A percentile compares a stretch with the other conserved stretches of the same genome.
Evolutionary conservation across 2,329 filamentous ascomycete species (phyloP).

Genomic region (Trichoderma citrinoviride): DNA sequence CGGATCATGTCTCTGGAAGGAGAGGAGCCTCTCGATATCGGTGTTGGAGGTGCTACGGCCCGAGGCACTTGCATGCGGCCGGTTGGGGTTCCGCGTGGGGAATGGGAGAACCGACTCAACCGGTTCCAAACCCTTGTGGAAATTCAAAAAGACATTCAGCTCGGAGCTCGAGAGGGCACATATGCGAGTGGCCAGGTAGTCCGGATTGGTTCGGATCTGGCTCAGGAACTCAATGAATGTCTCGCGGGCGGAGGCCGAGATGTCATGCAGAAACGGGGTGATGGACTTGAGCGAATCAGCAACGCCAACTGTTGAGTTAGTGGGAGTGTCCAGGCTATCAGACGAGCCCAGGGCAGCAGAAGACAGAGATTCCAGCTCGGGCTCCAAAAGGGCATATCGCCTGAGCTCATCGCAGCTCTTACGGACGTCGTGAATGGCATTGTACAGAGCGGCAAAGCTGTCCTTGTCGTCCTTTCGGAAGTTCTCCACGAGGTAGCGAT

Average conservation of each 20-base stretch:
- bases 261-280: conserved; percentile 64
- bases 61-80: conserved; percentile 46
- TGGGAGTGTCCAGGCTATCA: conserved; percentile 50
- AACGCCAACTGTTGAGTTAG: conserved; percentile 41
- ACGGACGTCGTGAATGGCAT: conserved; percentile 75
- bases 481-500: conserved; percentile 72
- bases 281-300: conserved; percentile 40
- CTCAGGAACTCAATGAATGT: conserved; percentile 76
- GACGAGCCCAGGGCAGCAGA: conserved; percentile 45
- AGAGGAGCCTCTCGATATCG: conserved; percentile 78
- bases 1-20: conserved; percentile 85
- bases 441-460: conserved; percentile 70
- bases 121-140: conserved; percentile 74
- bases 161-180: conserved; percentile 72
- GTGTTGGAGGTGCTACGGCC: conserved; percentile 48
- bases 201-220: conserved; percentile 78
- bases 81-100: conserved; percentile 52
- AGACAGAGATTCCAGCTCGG: conserved; percentile 61
- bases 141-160: conserved; percentile 72
- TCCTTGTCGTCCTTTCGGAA: conserved; percentile 79
- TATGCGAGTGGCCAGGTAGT: conserved; percentile 82
- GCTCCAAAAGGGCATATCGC: conserved; percentile 68
- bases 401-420: conserved; percentile 72
- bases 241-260: conserved; percentile 72
- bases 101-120: conserved; percentile 80